Base-by-base conservation (phyloP, 352 stramenopile genomes). In the Phytophthora syringae region DNA sequence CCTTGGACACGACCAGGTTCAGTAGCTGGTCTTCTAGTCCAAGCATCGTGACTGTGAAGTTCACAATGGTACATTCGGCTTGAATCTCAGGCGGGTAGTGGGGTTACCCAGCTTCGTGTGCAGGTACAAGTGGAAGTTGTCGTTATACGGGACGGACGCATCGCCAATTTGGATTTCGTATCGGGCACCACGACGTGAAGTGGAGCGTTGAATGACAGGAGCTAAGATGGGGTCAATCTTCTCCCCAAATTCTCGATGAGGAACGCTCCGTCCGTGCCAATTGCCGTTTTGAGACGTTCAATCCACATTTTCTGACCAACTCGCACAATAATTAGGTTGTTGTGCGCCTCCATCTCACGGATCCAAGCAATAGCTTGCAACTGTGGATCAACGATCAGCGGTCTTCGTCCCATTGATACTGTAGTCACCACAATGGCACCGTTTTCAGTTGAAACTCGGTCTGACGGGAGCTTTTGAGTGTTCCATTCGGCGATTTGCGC, bases 71-170 rank as follows among this genome's bases (percentile, higher is more conserved):
- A 50, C 89, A 97, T 68, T 98, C 94, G 9, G 94, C 94, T 66
- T 98, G 94, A 54, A 98, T 98, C 73, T 98, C 94, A 15, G 94
- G 94, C 24, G 94, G 94, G 58, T 98, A 98, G 52, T 98, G 94
- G 40, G 94, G 94, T 98, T 98, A 6, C 84, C 88, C 20, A 98
- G 74, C 67, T 98, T 98, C n/a, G 94, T 98, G 76, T 98, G 94
- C 45, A 98, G 57, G 54, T 98, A 98, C 45, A 98, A 74, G 30
- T 89, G 83, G 71, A 98, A 98, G 36, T 97, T 92, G 54, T 97
- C 89, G 53, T 98, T 96, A 70, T 98, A 98, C 24, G 96, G 91
- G 20, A 98, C 91, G 9, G 96, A 97, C 1, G 92, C 95, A 68
- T 98, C 94, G 22, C 94, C 94, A 20, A 98, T 89, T 69, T 98